These are phyloP conservation scores for Cupressus sempervirens DNA, from an alignment of 75 land plant genomes.

Conservation along the genomic window DNA sequence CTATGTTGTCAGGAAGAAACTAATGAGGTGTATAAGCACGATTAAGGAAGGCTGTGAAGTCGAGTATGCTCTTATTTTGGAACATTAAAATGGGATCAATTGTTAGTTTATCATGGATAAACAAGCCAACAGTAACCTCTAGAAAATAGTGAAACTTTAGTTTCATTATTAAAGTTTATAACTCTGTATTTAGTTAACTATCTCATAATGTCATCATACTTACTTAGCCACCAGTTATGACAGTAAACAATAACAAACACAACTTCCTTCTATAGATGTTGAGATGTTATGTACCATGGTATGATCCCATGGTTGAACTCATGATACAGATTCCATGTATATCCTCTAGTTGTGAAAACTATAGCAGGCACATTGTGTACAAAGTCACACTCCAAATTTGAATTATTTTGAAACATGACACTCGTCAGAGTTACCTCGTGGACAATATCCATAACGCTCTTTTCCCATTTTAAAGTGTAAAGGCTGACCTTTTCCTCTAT, in stretches of 20 bases:
- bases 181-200: slow-evolving; percentile 29
- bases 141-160: slow-evolving; percentile 49
- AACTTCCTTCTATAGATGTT: slow-evolving; percentile 22
- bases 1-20: slow-evolving; percentile 5
- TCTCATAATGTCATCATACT: slow-evolving; percentile 33
- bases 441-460: slow-evolving; percentile 22
- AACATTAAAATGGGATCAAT: slow-evolving; percentile 45
- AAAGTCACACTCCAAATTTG: slow-evolving; percentile 30
- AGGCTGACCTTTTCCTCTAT: slow-evolving; percentile 27
- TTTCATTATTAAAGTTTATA: slow-evolving; percentile 34
- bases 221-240: slow-evolving; percentile 46
- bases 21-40: slow-evolving; percentile 41
- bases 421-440: slow-evolving; percentile 22
- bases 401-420: neutral
- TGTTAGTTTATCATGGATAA: slow-evolving; percentile 58
- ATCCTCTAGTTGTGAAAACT: slow-evolving; percentile 55
- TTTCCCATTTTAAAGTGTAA: slow-evolving; percentile 35
- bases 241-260: slow-evolving; percentile 30
- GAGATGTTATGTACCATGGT: slow-evolving; percentile 56
- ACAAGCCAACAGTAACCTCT: slow-evolving; percentile 65
- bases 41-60: slow-evolving; percentile 55
- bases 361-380: slow-evolving; percentile 46
- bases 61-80: slow-evolving; percentile 34
- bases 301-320: slow-evolving; percentile 65
- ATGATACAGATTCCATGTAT: slow-evolving; percentile 67